These are phyloP conservation scores for Ogataea sp. DNA, from an alignment of 805 yeast genomes.

Conservation along the genomic window DNA sequence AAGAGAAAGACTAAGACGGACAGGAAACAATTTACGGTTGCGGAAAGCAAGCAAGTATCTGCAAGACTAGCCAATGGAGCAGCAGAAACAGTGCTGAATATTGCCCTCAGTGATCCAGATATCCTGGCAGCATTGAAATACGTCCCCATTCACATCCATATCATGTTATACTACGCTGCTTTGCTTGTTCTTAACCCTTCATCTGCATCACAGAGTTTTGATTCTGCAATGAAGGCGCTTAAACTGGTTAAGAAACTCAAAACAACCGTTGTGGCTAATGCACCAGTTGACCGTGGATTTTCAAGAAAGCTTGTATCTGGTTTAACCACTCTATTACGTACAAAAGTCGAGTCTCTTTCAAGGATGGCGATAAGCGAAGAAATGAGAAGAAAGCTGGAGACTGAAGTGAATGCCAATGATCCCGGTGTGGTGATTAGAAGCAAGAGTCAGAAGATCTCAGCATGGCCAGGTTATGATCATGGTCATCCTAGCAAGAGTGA, in stretches of 20 bases:
- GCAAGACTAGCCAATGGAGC: constrained; percentile 50
- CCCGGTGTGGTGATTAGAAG: constrained; percentile 7
- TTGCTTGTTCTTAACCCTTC: constrained; percentile 46
- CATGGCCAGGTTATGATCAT: constrained; percentile 67
- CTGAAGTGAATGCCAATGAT: constrained; percentile 12
- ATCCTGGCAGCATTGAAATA: constrained; percentile 47
- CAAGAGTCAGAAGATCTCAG: constrained; percentile 25
- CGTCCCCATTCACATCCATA: constrained; percentile 66
- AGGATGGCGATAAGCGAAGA: constrained; percentile 9
- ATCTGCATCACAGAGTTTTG: constrained; percentile 11
- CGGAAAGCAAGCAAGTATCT: constrained; percentile 20
- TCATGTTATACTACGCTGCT: constrained; percentile 64
- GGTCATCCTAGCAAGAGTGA: constrained; percentile 41
- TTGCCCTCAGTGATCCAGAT: constrained; percentile 53
- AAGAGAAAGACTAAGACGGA: constrained; percentile 3
- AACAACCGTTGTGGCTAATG: constrained; percentile 31
- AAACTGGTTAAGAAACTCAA: constrained; percentile 36
- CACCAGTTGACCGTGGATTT: constrained; percentile 46
- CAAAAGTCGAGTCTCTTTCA: constrained; percentile 19
- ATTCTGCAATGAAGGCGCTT: constrained; percentile 29
- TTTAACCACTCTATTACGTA: constrained; percentile 18
- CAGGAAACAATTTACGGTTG: constrained; percentile 15
- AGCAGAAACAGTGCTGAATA: constrained; percentile 52
- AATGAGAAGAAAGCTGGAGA: constrained; percentile 9
- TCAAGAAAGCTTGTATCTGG: constrained; percentile 33